These are phyloP conservation scores for Agaricales sp. DNA, from an alignment of 1,284 basidiomycete genomes.

Conservation along the genomic window DNA sequence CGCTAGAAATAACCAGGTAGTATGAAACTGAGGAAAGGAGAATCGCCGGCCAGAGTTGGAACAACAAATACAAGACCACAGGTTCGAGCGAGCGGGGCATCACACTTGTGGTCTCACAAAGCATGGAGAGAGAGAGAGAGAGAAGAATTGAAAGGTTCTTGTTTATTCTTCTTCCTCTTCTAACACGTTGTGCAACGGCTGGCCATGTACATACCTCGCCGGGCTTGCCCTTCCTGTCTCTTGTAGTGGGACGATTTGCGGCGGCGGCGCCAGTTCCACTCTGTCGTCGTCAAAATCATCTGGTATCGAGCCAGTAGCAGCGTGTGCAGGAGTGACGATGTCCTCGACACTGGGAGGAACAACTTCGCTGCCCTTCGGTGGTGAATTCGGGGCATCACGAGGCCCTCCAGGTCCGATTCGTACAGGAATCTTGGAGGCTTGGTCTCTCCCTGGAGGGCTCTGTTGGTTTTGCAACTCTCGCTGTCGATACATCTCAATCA, in stretches of 20 bases:
- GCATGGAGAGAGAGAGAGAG: too few species aligned
- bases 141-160: neutral
- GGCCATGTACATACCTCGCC: slow-evolving; percentile 74
- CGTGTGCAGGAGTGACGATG: slow-evolving; percentile 7
- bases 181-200: slow-evolving; percentile 76
- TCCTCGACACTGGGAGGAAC: slow-evolving; percentile 11
- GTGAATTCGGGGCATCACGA: slow-evolving; percentile 15
- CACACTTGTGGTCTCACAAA: too few species aligned
- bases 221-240: slow-evolving; percentile 52
- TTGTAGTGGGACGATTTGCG: slow-evolving; percentile 23
- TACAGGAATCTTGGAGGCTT: slow-evolving; percentile 26
- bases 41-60: too few species aligned
- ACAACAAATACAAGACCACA: too few species aligned
- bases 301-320: slow-evolving; percentile 4
- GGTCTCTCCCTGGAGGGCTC: too few species aligned
- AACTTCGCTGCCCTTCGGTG: slow-evolving; percentile 10
- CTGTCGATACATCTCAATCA: slow-evolving; percentile 78
- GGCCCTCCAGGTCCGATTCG: slow-evolving; percentile 12
- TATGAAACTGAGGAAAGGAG: too few species aligned
- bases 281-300: slow-evolving; percentile 9
- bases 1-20: too few species aligned
- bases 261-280: slow-evolving; percentile 20
- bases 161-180: slow-evolving; percentile 68
- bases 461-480: slow-evolving; percentile 35
- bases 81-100: too few species aligned